Conservation (phyloP, 495 filamentous ascomycete species). For the Talaromyces nanjingensis region DNA sequence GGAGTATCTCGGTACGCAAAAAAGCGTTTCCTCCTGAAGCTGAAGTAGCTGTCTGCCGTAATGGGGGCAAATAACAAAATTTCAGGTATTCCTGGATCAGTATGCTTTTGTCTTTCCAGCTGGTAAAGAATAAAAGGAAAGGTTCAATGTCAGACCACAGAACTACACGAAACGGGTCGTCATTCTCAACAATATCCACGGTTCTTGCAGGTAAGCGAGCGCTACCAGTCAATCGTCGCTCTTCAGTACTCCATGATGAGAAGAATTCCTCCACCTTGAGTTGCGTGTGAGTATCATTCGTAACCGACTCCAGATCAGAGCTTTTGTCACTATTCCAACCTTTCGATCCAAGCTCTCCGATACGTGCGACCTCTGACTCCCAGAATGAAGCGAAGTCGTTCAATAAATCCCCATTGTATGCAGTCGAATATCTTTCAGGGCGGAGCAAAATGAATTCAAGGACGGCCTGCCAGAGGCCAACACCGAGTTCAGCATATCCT, state of each 20-base stretch:
- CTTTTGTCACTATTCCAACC: slow-evolving; percentile 53
- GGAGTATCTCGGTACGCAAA: slow-evolving; percentile 36
- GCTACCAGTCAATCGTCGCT: slow-evolving; percentile 40
- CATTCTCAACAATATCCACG: slow-evolving; percentile 55
- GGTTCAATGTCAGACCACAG: slow-evolving; percentile 69
- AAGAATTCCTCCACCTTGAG: slow-evolving; percentile 29
- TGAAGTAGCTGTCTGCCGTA: slow-evolving; percentile 13
- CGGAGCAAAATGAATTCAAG: slow-evolving; percentile 67
- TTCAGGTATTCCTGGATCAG: slow-evolving; percentile 61
- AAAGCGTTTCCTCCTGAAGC: slow-evolving; percentile 39
- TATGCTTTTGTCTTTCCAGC: slow-evolving; percentile 21
- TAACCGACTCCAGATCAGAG: slow-evolving; percentile 9
- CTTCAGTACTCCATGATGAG: slow-evolving; percentile 53
- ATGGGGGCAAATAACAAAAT: slow-evolving; percentile 62
- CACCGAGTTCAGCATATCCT: slow-evolving; percentile 70
- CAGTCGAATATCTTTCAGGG: slow-evolving; percentile 23
- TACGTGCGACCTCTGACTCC: slow-evolving; percentile 75
- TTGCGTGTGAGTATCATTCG: slow-evolving; percentile 20
- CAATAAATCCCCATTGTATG: slow-evolving; percentile 16
- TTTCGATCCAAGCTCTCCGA: slow-evolving; percentile 65
- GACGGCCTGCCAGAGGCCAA: slow-evolving; percentile 76
- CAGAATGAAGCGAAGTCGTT: slow-evolving; percentile 67
- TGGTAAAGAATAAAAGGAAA: slow-evolving; percentile 49
- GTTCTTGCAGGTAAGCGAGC: slow-evolving; percentile 59
- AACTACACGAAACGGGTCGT: slow-evolving; percentile 74